These are phyloP conservation scores for Aegilops bicornis DNA, from an alignment of 176 grass and related monocot species.

Conservation along the genomic window DNA sequence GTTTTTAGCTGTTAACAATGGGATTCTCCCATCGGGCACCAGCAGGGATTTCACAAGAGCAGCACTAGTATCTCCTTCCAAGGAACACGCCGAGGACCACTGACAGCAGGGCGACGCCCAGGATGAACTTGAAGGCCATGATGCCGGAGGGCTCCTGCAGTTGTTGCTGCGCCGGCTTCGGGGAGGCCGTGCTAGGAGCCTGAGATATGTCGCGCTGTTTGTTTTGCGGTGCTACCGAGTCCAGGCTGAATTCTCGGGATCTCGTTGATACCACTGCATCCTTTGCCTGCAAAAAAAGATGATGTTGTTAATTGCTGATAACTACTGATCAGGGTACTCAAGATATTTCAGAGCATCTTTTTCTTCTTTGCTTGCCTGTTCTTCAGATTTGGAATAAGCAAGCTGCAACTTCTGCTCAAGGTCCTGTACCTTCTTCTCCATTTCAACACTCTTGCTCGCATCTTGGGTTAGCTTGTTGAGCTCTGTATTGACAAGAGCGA, in stretches of 20 bases:
- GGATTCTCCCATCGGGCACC: slow-evolving; percentile 15
- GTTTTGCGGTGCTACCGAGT: slow-evolving; percentile 23
- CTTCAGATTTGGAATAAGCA: slow-evolving; percentile 37
- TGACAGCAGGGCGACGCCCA: slow-evolving; percentile 76
- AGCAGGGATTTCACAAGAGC: not conserved
- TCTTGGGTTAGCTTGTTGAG: slow-evolving; percentile 62
- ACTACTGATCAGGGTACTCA: slow-evolving; percentile 5
- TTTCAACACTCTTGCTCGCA: slow-evolving; percentile 51
- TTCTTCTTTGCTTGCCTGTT: slow-evolving; percentile 32
- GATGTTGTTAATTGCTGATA: slow-evolving; percentile 8
- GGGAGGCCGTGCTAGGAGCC: slow-evolving; percentile 9
- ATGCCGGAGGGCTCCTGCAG: slow-evolving; percentile 64
- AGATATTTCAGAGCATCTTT: not conserved
- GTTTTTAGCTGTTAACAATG: slow-evolving; percentile 13
- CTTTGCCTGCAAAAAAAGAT: slow-evolving; percentile 51
- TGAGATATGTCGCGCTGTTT: slow-evolving; percentile 31
- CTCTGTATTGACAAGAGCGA: slow-evolving; percentile 47
- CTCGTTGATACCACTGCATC: slow-evolving; percentile 34
- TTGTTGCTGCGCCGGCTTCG: slow-evolving; percentile 29
- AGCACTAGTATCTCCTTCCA: slow-evolving; percentile 77
- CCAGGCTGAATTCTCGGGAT: slow-evolving; percentile 52
- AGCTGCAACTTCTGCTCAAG: slow-evolving; percentile 77
- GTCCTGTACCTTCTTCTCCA: slow-evolving; percentile 75
- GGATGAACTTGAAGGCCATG: slow-evolving; percentile 97
- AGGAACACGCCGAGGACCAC: slow-evolving; percentile 79